These are phyloP conservation scores for Aquilaria malaccensis DNA, from an alignment of 345 rosid genomes.

Conservation along the genomic window DNA sequence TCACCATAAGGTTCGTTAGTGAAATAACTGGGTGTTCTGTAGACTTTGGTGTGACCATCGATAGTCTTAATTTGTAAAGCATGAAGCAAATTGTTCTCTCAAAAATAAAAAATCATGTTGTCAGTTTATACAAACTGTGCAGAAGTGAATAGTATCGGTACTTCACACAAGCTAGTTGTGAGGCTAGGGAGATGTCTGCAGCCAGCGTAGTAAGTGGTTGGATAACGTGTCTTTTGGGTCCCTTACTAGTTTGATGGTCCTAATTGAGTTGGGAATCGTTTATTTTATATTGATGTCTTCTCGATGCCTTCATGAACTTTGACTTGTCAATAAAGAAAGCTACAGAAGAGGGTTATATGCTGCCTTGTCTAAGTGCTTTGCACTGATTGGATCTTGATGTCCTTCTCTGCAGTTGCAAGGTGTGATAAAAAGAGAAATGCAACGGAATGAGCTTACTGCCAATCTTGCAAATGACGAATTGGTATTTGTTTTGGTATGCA, in stretches of 20 bases:
- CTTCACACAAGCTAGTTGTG: not conserved
- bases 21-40: not conserved
- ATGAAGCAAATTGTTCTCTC: not conserved
- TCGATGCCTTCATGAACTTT: no score
- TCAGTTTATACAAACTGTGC: not conserved
- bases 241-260: no score
- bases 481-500: constrained; percentile 67
- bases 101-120: not conserved
- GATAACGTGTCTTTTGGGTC: no score
- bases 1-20: constrained; percentile 66
- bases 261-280: no score
- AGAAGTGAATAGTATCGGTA: not conserved
- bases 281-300: no score
- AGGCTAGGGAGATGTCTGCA: no score
- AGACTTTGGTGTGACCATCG: not conserved
- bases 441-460: constrained; percentile 48
- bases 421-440: constrained; percentile 50
- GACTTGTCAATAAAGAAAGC: no score
- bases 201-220: no score
- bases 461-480: constrained; percentile 48
- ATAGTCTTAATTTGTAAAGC: not conserved
- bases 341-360: no score
- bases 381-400: no score
- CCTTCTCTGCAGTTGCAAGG: constrained; percentile 47
- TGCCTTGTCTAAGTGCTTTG: not conserved